Conservation (phyloP, 192 early-diverging fungal genomes). For the Rhizophagus sp. region DNA sequence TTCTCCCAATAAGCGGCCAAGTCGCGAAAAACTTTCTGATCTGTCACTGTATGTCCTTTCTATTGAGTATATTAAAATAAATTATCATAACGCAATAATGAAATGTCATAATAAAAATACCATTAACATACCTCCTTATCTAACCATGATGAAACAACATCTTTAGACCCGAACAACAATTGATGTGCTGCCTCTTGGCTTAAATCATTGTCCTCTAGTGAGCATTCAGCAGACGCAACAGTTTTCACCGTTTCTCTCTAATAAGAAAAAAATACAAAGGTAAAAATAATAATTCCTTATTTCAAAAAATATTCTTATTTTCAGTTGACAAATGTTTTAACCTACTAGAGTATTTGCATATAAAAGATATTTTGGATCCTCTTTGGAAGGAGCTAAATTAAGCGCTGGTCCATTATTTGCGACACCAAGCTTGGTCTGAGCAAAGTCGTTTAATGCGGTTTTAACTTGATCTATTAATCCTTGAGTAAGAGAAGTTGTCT, state of each 20-base stretch:
- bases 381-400: constrained; percentile 41
- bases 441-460: constrained; percentile 64
- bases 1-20: constrained; percentile 92
- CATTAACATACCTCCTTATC: constrained; percentile 52
- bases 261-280: not conserved
- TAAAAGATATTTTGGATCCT: constrained; percentile 76
- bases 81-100: constrained; percentile 8
- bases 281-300: not conserved
- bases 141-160: constrained; percentile 50
- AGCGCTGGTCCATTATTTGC: constrained; percentile 44
- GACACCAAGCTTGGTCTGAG: constrained; percentile 55
- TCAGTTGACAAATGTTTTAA: not conserved
- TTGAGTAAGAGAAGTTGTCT: constrained; percentile 40
- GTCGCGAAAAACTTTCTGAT: constrained; percentile 90
- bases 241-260: constrained; percentile 45
- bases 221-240: constrained; percentile 45
- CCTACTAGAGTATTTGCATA: constrained; percentile 69
- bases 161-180: constrained; percentile 55
- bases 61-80: constrained; percentile 16
- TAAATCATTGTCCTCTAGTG: constrained; percentile 44
- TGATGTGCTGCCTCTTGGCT: constrained; percentile 43
- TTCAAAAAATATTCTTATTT: not conserved
- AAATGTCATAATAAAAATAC: not conserved
- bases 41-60: constrained; percentile 70
- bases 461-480: constrained; percentile 59